phyloP scores from a whole-genome alignment of 2,329 filamentous ascomycete genomes.

The Dactylellina sp. region DNA sequence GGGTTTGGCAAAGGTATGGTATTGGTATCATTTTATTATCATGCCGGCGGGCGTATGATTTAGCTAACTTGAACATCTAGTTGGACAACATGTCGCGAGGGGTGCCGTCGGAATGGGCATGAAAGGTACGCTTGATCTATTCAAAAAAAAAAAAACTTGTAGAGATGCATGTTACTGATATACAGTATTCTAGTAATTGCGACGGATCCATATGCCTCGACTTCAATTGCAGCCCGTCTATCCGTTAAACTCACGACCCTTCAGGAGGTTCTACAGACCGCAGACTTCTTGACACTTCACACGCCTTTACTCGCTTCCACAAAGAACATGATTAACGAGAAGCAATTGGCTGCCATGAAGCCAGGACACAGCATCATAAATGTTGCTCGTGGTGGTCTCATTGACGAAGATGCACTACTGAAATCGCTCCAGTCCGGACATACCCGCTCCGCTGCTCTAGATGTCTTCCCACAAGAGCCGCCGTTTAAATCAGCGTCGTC shows the following conservation, averaged over 20 bases:
- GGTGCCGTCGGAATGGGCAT: conserved; percentile 82
- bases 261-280: conserved; percentile 72
- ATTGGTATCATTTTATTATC: too few relatives aligned
- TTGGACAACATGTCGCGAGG: conserved; percentile 82
- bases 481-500: conserved; percentile 72
- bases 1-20: conserved; percentile 78
- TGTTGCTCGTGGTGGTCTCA: conserved; percentile 81
- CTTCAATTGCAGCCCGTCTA: conserved; percentile 75
- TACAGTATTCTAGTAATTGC: conserved; percentile 68
- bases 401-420: conserved; percentile 79
- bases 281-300: conserved; percentile 84
- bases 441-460: conserved; percentile 81
- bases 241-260: conserved; percentile 73
- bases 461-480: conserved; percentile 83
- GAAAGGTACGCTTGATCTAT: conserved; percentile 65
- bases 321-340: conserved; percentile 76
- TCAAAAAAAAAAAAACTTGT: neutral
- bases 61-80: conserved; percentile 61
- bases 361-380: conserved; percentile 79
- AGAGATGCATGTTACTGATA: neutral
- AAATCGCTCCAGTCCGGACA: conserved; percentile 76
- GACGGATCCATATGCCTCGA: conserved; percentile 81
- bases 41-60: too few relatives aligned
- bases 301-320: conserved; percentile 83
- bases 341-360: conserved; percentile 78